These are phyloP conservation scores for Petasospora rhodanensis DNA, from an alignment of 1,139 yeast species.

Conservation along the genomic window DNA sequence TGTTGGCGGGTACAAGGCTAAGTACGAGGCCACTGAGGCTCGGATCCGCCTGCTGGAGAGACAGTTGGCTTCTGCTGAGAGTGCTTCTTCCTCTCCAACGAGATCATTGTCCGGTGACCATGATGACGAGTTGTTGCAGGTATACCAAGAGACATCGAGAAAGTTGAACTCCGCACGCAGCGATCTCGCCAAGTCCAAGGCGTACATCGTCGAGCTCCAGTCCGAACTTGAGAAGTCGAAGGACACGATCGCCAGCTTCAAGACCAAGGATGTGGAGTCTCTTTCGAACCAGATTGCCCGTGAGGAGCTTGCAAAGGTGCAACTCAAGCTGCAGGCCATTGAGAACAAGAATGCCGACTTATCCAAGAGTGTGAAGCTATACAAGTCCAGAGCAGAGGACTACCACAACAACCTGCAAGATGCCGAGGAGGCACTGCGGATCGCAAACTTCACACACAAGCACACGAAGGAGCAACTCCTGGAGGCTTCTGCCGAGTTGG, in stretches of 20 bases:
- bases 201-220: constrained; percentile 48
- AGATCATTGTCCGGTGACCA: constrained; percentile 1
- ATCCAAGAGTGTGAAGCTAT: constrained; percentile 50
- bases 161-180: constrained; percentile 47
- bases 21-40: constrained; percentile 39
- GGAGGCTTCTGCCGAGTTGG: constrained; percentile 50
- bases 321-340: constrained; percentile 51
- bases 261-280: constrained; percentile 15
- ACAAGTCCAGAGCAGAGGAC: constrained; percentile 70
- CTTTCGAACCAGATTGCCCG: constrained; percentile 22
- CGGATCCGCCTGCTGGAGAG: constrained; percentile 41
- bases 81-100: neutral
- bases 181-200: constrained; percentile 45
- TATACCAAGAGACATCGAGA: constrained; percentile 53
- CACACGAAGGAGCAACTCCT: constrained; percentile 50
- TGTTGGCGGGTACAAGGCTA: constrained; percentile 30
- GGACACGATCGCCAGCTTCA: constrained; percentile 21
- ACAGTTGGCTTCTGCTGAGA: constrained; percentile 28
- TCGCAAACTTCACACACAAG: constrained; percentile 59
- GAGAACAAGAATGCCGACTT: constrained; percentile 49
- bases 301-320: constrained; percentile 28
- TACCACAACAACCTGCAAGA: constrained; percentile 69
- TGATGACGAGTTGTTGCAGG: constrained; percentile 44
- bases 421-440: constrained; percentile 70
- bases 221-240: constrained; percentile 28